phyloP scores from a whole-genome alignment of 192 early-diverging fungal genomes.

The Linderina pennispora region DNA sequence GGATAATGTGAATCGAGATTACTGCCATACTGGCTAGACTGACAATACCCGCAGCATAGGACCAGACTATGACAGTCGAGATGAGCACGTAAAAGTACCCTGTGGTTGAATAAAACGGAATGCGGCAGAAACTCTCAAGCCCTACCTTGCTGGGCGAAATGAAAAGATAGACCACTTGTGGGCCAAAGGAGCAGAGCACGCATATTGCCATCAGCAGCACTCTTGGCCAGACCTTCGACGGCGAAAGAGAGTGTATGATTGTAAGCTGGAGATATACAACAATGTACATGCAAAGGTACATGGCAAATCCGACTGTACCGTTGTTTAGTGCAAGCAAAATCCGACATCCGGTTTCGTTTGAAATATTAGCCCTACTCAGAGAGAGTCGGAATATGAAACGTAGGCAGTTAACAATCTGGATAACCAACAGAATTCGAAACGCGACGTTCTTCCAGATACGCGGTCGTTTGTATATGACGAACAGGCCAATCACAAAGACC shows the following conservation, averaged over 20 bases:
- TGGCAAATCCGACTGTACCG: constrained; percentile 4
- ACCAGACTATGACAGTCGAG: background rate
- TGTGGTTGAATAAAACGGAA: too few relatives aligned
- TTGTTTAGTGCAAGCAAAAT: constrained; percentile 13
- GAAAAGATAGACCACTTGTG: background rate
- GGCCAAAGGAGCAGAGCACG: background rate
- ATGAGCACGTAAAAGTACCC: background rate
- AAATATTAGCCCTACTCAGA: background rate
- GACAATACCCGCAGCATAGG: background rate
- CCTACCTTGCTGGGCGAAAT: background rate
- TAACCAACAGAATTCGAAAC: constrained; percentile 11
- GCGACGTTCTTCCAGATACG: background rate
- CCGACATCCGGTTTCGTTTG: constrained; percentile 23
- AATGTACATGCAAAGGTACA: background rate
- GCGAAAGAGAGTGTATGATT: background rate
- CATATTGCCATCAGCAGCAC: background rate
- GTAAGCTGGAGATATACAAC: background rate
- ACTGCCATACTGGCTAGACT: background rate
- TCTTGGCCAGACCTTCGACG: background rate
- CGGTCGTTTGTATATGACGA: too few relatives aligned
- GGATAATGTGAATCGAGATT: background rate
- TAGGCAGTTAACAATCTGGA: constrained; percentile 19
- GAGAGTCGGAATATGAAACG: constrained; percentile 14
- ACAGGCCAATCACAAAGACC: too few relatives aligned
- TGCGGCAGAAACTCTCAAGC: too few relatives aligned